A percentile compares a stretch with the other conserved stretches of the same genome.
Evolutionary conservation across 2,329 filamentous ascomycete species (phyloP).

Genomic region (Epichloe amarillans): DNA sequence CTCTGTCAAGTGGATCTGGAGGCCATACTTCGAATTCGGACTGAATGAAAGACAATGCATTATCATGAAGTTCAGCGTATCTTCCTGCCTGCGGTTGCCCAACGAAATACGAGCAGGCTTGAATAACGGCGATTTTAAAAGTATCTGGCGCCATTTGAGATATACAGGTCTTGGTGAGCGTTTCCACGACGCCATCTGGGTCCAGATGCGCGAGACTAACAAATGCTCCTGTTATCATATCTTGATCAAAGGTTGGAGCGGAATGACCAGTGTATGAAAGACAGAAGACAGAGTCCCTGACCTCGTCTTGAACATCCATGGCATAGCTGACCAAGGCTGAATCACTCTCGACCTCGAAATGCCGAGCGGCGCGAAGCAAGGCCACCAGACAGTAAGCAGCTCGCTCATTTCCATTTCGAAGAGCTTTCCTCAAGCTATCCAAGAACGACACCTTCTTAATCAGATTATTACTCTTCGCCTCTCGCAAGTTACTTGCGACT

Average conservation of each 20-base stretch:
- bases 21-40: not conserved
- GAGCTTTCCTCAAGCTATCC: constrained; percentile 47
- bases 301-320: constrained; percentile 56
- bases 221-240: constrained; percentile 53
- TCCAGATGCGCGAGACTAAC: constrained; percentile 51
- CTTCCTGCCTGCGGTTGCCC: constrained; percentile 32
- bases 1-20: not conserved
- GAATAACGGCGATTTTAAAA: constrained; percentile 50
- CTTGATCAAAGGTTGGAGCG: constrained; percentile 42
- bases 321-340: constrained; percentile 52
- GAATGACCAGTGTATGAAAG: constrained; percentile 34
- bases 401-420: constrained; percentile 52
- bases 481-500: constrained; percentile 53
- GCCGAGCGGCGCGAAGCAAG: constrained; percentile 47
- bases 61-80: constrained; percentile 42
- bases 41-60: constrained; percentile 41
- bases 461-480: constrained; percentile 47
- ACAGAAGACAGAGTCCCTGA: constrained; percentile 51
- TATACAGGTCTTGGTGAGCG: constrained; percentile 43
- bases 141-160: constrained; percentile 39
- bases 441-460: constrained; percentile 54
- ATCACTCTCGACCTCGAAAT: constrained; percentile 51
- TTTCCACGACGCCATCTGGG: constrained; percentile 43
- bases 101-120: constrained; percentile 50
- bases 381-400: constrained; percentile 53